phyloP scores from a whole-genome alignment of 75 land plant genomes.

The Pseudotsuga menziesii region DNA sequence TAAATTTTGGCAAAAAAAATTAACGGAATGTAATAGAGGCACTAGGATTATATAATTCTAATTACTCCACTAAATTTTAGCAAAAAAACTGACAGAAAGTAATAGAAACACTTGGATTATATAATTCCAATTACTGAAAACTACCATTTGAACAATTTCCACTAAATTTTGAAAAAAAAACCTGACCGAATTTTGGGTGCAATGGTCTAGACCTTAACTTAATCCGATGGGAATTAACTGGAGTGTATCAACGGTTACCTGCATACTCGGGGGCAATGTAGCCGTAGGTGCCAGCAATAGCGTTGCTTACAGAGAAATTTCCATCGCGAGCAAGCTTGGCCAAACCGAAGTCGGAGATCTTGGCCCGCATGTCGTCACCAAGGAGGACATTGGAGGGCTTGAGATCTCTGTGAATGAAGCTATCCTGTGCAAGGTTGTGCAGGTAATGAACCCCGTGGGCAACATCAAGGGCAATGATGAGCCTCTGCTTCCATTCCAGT shows the following conservation, averaged over 20 bases:
- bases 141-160: no score
- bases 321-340: constrained; percentile 77
- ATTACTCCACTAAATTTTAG: no score
- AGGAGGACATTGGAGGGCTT: constrained; percentile 53
- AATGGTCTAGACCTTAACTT: no score
- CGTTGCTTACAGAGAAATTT: constrained; percentile 51
- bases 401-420: constrained; percentile 59
- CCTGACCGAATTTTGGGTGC: no score
- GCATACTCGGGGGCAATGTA: constrained; percentile 86
- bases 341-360: constrained; percentile 83
- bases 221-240: background rate
- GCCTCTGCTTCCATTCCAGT: constrained; percentile 60
- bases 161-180: no score
- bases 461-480: constrained; percentile 73
- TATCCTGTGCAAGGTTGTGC: constrained; percentile 47
- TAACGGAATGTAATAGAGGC: no score
- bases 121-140: no score
- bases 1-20: no score
- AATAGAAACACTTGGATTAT: no score
- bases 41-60: no score
- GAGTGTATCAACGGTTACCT: constrained; percentile 28
- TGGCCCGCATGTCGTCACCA: constrained; percentile 57
- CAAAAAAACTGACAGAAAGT: no score
- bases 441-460: constrained; percentile 65
- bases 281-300: constrained; percentile 83